Conservation (phyloP, 2,329 filamentous ascomycete genomes). For the Emydomyces testavorans region DNA sequence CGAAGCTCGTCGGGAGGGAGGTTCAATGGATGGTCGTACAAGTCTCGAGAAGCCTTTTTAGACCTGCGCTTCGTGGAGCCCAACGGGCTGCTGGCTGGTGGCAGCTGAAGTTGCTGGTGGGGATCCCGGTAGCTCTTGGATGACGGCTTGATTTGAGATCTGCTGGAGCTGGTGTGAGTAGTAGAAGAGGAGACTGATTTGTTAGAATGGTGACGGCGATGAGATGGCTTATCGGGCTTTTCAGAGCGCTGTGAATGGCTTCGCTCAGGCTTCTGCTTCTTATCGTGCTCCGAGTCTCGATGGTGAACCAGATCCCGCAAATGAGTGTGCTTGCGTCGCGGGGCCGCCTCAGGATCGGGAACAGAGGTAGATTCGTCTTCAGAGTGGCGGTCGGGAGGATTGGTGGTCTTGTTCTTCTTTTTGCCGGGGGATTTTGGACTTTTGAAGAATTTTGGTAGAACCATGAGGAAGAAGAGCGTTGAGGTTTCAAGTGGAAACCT, state of each 20-base stretch:
- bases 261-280: not conserved
- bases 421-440: slow-evolving; percentile 20
- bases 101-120: not conserved
- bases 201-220: not conserved
- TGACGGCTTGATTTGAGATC: not conserved
- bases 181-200: slow-evolving; percentile 1
- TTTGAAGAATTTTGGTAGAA: slow-evolving; percentile 31
- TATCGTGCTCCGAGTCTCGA: no score
- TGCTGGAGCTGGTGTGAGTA: not conserved
- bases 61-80: not conserved
- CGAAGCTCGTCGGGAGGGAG: slow-evolving; percentile 79
- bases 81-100: not conserved
- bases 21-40: slow-evolving; percentile 63
- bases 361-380: slow-evolving; percentile 10
- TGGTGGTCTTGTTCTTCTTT: slow-evolving; percentile 18
- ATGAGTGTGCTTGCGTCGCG: slow-evolving; percentile 3
- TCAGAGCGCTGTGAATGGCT: slow-evolving; percentile 2
- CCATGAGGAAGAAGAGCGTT: slow-evolving; percentile 21
- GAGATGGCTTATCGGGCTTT: slow-evolving; percentile 5
- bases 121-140: not conserved
- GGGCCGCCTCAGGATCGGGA: slow-evolving; percentile 1
- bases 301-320: slow-evolving; percentile 1
- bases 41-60: slow-evolving; percentile 19
- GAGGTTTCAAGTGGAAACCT: not conserved
- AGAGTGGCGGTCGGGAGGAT: slow-evolving; percentile 11